Conservation (phyloP, 2,329 filamentous ascomycete genomes). For the Xylaria arbuscula region DNA sequence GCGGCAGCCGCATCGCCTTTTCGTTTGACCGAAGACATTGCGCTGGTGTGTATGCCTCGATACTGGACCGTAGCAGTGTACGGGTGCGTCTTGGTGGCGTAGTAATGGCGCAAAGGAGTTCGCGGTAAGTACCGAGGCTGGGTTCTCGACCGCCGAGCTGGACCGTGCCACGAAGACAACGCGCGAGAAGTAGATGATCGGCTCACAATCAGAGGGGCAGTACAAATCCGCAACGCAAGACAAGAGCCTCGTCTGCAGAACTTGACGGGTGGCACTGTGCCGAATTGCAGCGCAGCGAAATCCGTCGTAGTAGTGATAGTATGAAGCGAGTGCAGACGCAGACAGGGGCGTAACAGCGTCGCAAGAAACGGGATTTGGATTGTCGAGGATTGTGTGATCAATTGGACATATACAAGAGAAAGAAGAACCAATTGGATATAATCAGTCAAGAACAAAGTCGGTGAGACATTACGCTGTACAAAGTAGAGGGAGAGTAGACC, state of each 20-base stretch:
- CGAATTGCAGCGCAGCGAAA: background rate
- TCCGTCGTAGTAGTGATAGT: conserved; percentile 12
- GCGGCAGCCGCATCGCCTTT: conserved; percentile 64
- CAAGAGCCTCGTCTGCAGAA: background rate
- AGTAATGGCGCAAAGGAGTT: background rate
- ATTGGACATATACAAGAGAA: background rate
- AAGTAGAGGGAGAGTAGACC: background rate
- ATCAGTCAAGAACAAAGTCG: background rate
- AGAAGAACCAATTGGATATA: background rate
- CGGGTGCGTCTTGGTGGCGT: background rate
- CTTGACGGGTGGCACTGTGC: background rate
- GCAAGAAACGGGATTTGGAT: conserved; percentile 12
- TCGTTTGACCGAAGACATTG: conserved; percentile 72
- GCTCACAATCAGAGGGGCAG: background rate
- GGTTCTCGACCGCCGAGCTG: conserved; percentile 6
- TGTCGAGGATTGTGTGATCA: background rate
- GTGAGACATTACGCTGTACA: background rate
- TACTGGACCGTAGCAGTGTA: conserved; percentile 3
- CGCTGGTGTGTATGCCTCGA: conserved; percentile 26
- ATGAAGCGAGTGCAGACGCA: conserved; percentile 35
- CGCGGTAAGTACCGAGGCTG: background rate
- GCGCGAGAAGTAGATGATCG: background rate
- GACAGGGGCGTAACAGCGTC: conserved; percentile 26
- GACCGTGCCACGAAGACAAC: background rate
- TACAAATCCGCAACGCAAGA: background rate